Base-by-base conservation (phyloP, 2,329 filamentous ascomycete species). In the Fusarium protoensiforme region DNA sequence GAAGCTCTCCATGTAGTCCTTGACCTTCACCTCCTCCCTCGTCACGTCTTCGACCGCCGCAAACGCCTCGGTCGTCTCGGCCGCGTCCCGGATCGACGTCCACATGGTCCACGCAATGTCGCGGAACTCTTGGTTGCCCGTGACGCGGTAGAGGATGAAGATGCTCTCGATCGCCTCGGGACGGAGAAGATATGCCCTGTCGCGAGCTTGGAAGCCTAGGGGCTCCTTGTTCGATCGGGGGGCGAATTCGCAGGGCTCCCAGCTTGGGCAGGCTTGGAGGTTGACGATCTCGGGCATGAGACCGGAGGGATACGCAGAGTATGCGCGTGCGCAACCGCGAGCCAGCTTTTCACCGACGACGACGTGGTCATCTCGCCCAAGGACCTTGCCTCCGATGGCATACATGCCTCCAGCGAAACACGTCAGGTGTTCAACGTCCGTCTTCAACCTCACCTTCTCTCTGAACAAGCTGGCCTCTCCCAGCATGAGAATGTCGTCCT, bases 41-140 rank as follows among this genome's bases (percentile, higher is more conserved):
- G 72, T 67, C 7, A 94, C 91, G 75, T 94, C 92, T 63, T 87
- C 84, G 0, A 95, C 87, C 29, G 90, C 89, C 0, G 90, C 89
- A 74, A 93, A 88, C 1, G 91, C 92, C 51, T 89, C 84, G 3
- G 85, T 82, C 0, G 92, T 90, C 38, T 86, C 85, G 5, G 92
- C 92, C 73, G 89, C 84, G 71, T 85, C 84, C 58, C 89, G 84
- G 29, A 94, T 86, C 2, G 89, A 86, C 56, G 87, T 80, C 80
- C 94, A 94, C 92, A 95, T 94, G 51, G 85, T 84, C 92, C 93
- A 94, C 2, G 92, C 93, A 76, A 90, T 90, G 56, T 92, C 87
- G 66, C 89, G 89, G 84, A 90, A 92, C 48, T 86, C 84, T 1
- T 85, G 75, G 68, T 93, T 89, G n/a, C 92, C 93, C 0, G 92